Evolutionary conservation across 1,284 basidiomycete genomes (phyloP).

Genomic region (Vanrija sp.): DNA sequence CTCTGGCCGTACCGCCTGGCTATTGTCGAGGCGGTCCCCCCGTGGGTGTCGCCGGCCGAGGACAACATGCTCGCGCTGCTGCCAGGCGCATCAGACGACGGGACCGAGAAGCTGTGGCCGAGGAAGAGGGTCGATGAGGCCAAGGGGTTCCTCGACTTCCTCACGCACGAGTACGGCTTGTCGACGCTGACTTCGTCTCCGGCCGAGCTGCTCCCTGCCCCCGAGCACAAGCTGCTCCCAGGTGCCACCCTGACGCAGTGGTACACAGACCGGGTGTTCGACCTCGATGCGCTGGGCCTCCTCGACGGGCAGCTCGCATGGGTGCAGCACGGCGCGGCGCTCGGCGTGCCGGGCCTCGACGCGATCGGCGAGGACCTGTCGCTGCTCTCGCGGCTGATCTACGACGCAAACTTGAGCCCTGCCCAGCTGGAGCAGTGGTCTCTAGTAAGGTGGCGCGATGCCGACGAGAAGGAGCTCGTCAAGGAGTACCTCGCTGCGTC

Average conservation of each 20-base stretch:
- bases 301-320: slow-evolving; percentile 71
- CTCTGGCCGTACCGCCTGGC: slow-evolving; percentile 68
- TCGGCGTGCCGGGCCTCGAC: slow-evolving; percentile 72
- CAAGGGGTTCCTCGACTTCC: slow-evolving; percentile 9
- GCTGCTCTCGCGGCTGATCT: slow-evolving; percentile 75
- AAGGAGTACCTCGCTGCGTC: slow-evolving; percentile 70
- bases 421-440: slow-evolving; percentile 59
- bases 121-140: background rate
- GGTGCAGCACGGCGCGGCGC: slow-evolving; percentile 78
- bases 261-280: slow-evolving; percentile 66
- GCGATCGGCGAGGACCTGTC: slow-evolving; percentile 83
- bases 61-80: slow-evolving; percentile 61
- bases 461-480: slow-evolving; percentile 64
- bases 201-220: slow-evolving; percentile 21
- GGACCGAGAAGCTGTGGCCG: slow-evolving; percentile 47
- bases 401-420: slow-evolving; percentile 58
- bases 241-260: slow-evolving; percentile 59
- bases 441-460: slow-evolving; percentile 64
- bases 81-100: slow-evolving; percentile 57
- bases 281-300: slow-evolving; percentile 67
- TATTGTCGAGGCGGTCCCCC: slow-evolving; percentile 69
- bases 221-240: background rate
- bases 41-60: slow-evolving; percentile 59
- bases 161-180: slow-evolving; percentile 4
- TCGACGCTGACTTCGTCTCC: background rate